These are phyloP conservation scores for Lodderomyces pseudojiufengensis DNA, from an alignment of 1,139 yeast species.

Conservation along the genomic window DNA sequence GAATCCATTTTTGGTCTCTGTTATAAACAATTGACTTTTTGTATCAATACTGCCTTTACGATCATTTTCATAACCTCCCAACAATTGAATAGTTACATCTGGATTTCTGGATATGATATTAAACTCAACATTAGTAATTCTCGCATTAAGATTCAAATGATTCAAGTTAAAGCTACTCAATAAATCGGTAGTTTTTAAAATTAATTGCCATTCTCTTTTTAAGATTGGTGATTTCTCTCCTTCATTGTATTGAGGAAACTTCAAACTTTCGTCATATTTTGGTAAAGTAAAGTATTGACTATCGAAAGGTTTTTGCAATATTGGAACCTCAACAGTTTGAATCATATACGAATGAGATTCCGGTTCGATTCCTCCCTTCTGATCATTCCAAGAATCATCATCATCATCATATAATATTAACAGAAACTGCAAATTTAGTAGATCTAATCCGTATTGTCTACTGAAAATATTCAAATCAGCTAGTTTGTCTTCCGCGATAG, in stretches of 20 bases:
- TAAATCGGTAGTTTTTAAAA: conserved; percentile 17
- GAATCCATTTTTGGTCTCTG: conserved; percentile 38
- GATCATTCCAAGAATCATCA: too few species aligned
- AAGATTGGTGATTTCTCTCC: conserved; percentile 37
- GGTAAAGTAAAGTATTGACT: conserved; percentile 32
- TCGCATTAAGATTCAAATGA: too few species aligned
- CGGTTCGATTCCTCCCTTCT: conserved; percentile 12
- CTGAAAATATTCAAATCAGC: conserved; percentile 14
- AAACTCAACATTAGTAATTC: conserved; percentile 22
- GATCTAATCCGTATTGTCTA: conserved; percentile 1
- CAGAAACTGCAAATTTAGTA: conserved; percentile 1
- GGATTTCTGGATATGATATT: conserved; percentile 27
- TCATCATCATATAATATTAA: conserved; percentile 22
- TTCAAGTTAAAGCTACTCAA: conserved; percentile 1
- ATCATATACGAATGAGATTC: conserved; percentile 22
- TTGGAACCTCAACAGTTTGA: conserved; percentile 25
- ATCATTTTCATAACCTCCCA: conserved; percentile 5
- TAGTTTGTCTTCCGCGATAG: conserved; percentile 4
- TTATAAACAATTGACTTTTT: conserved; percentile 21
- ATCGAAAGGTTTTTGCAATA: conserved; percentile 36
- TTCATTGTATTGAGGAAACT: background rate
- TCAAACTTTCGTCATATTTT: background rate
- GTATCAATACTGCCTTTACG: conserved; percentile 8
- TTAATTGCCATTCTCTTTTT: conserved; percentile 45
- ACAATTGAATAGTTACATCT: conserved; percentile 26